Base-by-base conservation (phyloP, 169 alveolate species). In the Pseudocohnilembus persalinus region DNA sequence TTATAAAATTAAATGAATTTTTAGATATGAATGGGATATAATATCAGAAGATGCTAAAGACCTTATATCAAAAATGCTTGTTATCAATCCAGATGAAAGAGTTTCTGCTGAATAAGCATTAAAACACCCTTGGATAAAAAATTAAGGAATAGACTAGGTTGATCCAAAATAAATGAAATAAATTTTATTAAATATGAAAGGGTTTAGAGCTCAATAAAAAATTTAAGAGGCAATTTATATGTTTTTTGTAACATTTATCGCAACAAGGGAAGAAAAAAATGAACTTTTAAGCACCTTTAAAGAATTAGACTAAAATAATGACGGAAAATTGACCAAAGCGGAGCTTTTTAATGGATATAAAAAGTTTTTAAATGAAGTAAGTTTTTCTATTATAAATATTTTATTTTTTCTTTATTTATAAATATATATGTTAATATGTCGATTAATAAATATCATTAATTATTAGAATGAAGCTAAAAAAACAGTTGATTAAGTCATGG, bases 41-140 rank as follows among this genome's bases (percentile, higher is more conserved):
- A 93, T 97, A 49, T 94, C 99, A 72, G 96, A 91, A 34, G 98
- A 97, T 77, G 99, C 98, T 1, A 97, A 97, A 87, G 97, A 96
- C 35, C 94, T 98, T 74, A 97, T 98, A 1, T 89, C 91, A 79
- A 92, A 94, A 86, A 93, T 98, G 96, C 91, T 98, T 80, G 92
- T 93, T 30, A 93, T 83, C 83, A 98, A 98, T 74, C 96, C 98
- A 32, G 90, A 94, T 80, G 93, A 96, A 95, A 81, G 92, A 91
- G 78, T 49, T 11, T 49, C 68, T 11, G 68, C 68, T 20, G 88
- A 49, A 49, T 49, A 49, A 49, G 68, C 68, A 4, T 20, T 49
- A 11, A 11, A 49, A 49, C 26, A 49, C 20, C 26, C 68, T 49
- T 49, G 68, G 68, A 20, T 49, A 11, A 49, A 49, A 49, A 49